These are phyloP conservation scores for Dictyostelium purpureum DNA, from an alignment of 78 protist genomes.

Conservation along the genomic window DNA sequence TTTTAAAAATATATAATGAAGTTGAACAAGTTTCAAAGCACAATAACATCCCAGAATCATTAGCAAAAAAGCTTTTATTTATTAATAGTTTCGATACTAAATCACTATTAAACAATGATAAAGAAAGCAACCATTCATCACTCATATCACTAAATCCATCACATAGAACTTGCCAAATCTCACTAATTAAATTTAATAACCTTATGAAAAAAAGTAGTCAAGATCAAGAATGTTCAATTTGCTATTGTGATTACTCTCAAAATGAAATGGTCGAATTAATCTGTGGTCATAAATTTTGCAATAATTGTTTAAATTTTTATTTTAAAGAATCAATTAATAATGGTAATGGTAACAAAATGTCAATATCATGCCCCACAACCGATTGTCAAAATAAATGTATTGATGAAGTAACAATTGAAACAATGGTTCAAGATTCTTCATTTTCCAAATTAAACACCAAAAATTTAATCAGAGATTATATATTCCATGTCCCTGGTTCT, in stretches of 20 bases:
- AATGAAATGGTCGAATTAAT: background rate
- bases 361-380: background rate
- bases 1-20: background rate
- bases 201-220: background rate
- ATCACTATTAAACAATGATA: too few relatives aligned
- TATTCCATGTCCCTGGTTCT: background rate
- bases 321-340: background rate
- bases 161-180: background rate
- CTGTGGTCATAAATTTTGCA: slow-evolving; percentile 55
- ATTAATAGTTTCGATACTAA: background rate
- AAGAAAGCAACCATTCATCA: background rate
- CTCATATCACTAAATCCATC: too few relatives aligned
- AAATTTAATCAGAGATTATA: background rate
- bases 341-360: slow-evolving; percentile 26
- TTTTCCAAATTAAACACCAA: too few relatives aligned
- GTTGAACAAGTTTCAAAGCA: background rate
- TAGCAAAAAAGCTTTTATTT: background rate
- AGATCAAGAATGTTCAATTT: slow-evolving; percentile 26
- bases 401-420: slow-evolving; percentile 8
- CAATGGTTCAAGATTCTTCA: background rate
- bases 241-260: slow-evolving; percentile 13
- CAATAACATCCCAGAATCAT: background rate
- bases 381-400: slow-evolving; percentile 4
- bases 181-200: background rate
- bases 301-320: background rate